Base-by-base conservation (phyloP, 129 eudicot species). In the Saposhnikovia divaricata region DNA sequence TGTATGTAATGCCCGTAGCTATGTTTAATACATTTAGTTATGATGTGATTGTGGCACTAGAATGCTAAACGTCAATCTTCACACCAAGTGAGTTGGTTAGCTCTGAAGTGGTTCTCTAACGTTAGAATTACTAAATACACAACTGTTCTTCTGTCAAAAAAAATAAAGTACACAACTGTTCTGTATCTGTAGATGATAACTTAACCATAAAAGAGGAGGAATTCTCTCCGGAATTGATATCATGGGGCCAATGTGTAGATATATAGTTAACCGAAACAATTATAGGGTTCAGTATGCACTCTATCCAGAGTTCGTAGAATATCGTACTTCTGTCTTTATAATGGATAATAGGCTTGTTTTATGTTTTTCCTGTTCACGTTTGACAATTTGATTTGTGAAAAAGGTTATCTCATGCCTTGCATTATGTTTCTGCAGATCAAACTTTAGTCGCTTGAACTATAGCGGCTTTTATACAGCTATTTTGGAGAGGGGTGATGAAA, bases 401-500 rank as follows among this genome's bases (percentile, higher is more conserved):
- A 25, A 5, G 46, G 31, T 81, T 18, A 2, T 70, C 50, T 79
- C 44, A 83, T 78, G 73, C 40, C 21, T 43, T 40, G n/a, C 77
- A 6, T 77, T 31, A 82, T 74, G 66, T 59, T 25, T 51, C 19
- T 84, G 81, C 72, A 96, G 99, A 48, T 92, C 99, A 80, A 92
- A 96, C 85, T 89, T 92, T 31, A 90, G 79, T 55, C 89, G 99
- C 72, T 80, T 96, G 80, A 88, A 92, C 87, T 96, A 86, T 78
- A 85, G 89, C 69, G 90, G 97, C 76, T 96, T 92, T 83, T 96
- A 82, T 85, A 88, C 97, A 40, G 96, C 86, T 75, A 81, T 96
- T 46, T 81, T 92, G 93, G 99, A 96, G 79, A 93, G 85, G 80
- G 96, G 92, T n/a, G 99, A 96, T 84, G 99, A 96, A 88, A 86